Evolutionary conservation across 2,329 filamentous ascomycete genomes (phyloP).

Genomic region (Ascochyta rabiei): DNA sequence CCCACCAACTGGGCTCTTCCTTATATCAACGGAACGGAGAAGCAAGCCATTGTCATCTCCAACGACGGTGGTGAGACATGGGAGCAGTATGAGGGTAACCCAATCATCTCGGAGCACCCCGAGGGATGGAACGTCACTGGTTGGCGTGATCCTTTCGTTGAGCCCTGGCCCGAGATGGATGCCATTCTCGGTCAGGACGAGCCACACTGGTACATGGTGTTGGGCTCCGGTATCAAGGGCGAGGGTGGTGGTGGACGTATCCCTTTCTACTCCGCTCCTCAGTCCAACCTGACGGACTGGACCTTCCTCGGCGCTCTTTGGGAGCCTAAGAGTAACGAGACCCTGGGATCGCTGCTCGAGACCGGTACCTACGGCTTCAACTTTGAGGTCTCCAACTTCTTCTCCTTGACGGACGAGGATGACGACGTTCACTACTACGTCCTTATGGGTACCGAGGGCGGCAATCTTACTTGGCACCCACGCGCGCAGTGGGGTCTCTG

Average conservation of each 20-base stretch:
- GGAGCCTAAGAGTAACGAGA: constrained; percentile 52
- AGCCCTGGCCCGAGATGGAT: constrained; percentile 52
- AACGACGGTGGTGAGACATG: constrained; percentile 56
- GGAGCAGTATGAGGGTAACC: constrained; percentile 54
- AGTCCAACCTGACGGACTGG: constrained; percentile 53
- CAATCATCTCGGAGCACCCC: constrained; percentile 51
- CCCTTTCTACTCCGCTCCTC: constrained; percentile 54
- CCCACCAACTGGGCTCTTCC: constrained; percentile 55
- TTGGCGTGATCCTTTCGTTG: constrained; percentile 42
- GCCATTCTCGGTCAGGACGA: constrained; percentile 48
- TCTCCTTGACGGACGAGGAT: constrained; percentile 51
- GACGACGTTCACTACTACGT: constrained; percentile 54
- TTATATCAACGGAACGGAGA: constrained; percentile 54
- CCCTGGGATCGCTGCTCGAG: constrained; percentile 50
- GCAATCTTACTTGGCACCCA: constrained; percentile 51
- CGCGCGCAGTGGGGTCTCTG: constrained; percentile 53
- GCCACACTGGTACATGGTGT: constrained; percentile 55
- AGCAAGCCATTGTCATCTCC: constrained; percentile 53
- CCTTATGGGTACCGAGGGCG: constrained; percentile 53
- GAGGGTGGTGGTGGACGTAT: constrained; percentile 55
- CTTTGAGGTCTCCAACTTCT: constrained; percentile 57
- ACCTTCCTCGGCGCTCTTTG: constrained; percentile 55
- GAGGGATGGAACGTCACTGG: constrained; percentile 54
- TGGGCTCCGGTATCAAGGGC: constrained; percentile 56
- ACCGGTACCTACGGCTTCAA: constrained; percentile 57